These are phyloP conservation scores for Didymella lethalis DNA, from an alignment of 2,329 filamentous ascomycete species.

Conservation along the genomic window DNA sequence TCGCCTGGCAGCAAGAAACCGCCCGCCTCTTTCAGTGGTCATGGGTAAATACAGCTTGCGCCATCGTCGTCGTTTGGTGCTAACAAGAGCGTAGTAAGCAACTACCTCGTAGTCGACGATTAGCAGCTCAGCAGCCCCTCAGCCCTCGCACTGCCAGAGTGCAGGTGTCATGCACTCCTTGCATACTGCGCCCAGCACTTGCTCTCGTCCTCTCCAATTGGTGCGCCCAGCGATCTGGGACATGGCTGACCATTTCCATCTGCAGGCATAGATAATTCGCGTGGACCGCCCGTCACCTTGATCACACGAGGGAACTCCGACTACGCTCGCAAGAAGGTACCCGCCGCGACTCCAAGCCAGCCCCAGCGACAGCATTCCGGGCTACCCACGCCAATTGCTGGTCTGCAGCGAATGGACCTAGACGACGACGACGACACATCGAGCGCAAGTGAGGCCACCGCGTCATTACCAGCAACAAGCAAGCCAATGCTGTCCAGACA, in stretches of 20 bases:
- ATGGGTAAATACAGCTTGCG: conserved; percentile 39
- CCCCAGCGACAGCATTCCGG: conserved; percentile 17
- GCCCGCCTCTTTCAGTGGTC: conserved; percentile 58
- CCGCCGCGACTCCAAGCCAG: conserved; percentile 21
- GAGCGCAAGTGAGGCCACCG: conserved; percentile 24
- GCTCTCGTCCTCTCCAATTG: conserved; percentile 1
- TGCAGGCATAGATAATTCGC: conserved; percentile 56
- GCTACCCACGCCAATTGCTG: conserved; percentile 18
- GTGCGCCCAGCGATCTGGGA: conserved; percentile 6
- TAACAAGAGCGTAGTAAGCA: conserved; percentile 20
- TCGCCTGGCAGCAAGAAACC: conserved; percentile 49
- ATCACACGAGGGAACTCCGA: conserved; percentile 54
- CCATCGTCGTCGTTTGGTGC: conserved; percentile 12
- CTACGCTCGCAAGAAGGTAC: conserved; percentile 41
- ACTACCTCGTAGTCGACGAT: neutral
- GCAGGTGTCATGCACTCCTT: conserved; percentile 6
- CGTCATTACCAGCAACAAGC: conserved; percentile 27
- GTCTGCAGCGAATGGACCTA: conserved; percentile 30
- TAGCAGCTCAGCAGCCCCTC: conserved; percentile 8
- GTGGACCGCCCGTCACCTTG: conserved; percentile 61
- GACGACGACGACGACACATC: conserved; percentile 30
- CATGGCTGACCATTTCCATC: conserved; percentile 10
- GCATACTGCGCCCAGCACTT: neutral
- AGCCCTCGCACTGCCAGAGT: neutral
- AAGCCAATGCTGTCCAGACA: conserved; percentile 28